phyloP scores from a whole-genome alignment of 768 basidiomycete genomes.

The Lenzites betulinus region DNA sequence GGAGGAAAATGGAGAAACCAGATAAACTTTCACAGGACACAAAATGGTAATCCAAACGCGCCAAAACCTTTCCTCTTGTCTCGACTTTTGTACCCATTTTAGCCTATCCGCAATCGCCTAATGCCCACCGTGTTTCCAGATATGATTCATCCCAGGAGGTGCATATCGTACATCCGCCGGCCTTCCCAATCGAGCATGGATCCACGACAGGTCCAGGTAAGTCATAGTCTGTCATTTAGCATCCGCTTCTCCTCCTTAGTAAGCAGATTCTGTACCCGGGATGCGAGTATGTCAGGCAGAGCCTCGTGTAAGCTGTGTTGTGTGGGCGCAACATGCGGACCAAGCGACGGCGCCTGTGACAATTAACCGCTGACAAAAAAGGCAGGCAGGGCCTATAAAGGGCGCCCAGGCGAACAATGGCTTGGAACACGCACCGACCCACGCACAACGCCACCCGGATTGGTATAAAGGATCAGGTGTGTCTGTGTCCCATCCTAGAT shows the following conservation, averaged over 20 bases:
- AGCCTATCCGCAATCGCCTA: too few relatives aligned
- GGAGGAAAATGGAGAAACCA: too few relatives aligned
- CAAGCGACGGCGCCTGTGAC: conserved; percentile 19
- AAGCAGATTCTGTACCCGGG: neutral
- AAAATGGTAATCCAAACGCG: too few relatives aligned
- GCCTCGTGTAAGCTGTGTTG: conserved; percentile 9
- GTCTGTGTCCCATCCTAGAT: neutral
- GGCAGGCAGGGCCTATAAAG: conserved; percentile 7
- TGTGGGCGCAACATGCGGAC: conserved; percentile 10
- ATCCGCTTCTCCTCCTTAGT: neutral
- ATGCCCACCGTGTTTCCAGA: too few relatives aligned
- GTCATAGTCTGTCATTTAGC: neutral
- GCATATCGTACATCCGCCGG: too few relatives aligned
- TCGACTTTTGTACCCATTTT: too few relatives aligned
- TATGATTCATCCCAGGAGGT: too few relatives aligned
- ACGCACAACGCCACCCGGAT: conserved; percentile 15
- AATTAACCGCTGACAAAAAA: conserved; percentile 16
- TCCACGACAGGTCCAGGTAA: too few relatives aligned
- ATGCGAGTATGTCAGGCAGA: neutral
- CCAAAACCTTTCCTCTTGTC: too few relatives aligned
- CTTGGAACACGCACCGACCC: conserved; percentile 5
- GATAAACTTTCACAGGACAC: too few relatives aligned
- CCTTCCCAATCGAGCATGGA: too few relatives aligned
- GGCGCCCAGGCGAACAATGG: conserved; percentile 13
- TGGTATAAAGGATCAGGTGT: conserved; percentile 14